Percentiles rank a stretch among this genome's conserved stretches.
Conservation (phyloP, 176 grass and related monocot species). For the Pontederia crassipes region DNA sequence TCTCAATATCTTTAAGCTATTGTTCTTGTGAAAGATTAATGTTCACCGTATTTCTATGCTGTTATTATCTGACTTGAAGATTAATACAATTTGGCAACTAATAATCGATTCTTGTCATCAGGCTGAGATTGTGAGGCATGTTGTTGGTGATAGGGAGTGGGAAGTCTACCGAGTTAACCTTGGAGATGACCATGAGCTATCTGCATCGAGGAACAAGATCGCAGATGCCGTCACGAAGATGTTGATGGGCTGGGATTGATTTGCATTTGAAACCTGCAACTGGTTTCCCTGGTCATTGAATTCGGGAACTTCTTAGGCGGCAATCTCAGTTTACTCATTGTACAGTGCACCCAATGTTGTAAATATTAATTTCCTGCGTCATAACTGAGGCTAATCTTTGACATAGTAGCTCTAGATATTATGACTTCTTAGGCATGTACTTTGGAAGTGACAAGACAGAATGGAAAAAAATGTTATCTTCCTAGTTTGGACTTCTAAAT, state of each 20-base stretch:
- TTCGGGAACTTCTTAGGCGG: no score
- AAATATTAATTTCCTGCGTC: no score
- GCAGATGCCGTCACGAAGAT: slow-evolving; percentile 9
- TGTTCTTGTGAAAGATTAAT: neutral
- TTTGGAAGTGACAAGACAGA: no score
- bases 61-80: neutral
- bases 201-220: slow-evolving; percentile 14
- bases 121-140: slow-evolving; percentile 23
- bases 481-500: no score
- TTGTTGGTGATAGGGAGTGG: slow-evolving; percentile 13
- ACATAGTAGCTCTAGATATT: no score
- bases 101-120: neutral
- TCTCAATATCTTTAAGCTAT: no score
- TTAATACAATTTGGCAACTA: neutral
- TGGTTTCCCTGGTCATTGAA: no score
- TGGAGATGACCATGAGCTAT: slow-evolving; percentile 4
- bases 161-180: slow-evolving; percentile 14
- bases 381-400: no score
- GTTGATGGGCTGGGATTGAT: slow-evolving; percentile 18
- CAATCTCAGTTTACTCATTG: no score
- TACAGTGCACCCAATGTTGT: no score
- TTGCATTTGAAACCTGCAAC: neutral
- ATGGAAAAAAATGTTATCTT: no score
- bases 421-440: no score
- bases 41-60: neutral